A percentile compares a stretch with the other conserved stretches of the same genome.
These are phyloP conservation scores for Yarrowia alimentaria DNA, from an alignment of 805 yeast species.

Conservation along the genomic window DNA sequence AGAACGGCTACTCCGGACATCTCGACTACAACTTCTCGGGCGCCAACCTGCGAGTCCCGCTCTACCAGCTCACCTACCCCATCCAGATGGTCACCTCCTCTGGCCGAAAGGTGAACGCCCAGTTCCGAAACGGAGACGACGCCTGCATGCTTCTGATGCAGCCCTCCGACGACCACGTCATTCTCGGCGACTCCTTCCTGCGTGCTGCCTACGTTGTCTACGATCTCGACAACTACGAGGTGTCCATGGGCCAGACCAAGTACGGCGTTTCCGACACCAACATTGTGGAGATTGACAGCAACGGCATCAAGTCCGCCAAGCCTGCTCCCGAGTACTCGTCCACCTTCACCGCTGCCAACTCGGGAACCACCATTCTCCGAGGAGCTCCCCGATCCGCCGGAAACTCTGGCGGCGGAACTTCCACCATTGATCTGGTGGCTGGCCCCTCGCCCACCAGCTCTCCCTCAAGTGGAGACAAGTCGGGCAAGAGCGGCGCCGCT, in stretches of 20 bases:
- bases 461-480: neutral
- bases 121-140: conserved; percentile 32
- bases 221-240: conserved; percentile 56
- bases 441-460: conserved; percentile 6
- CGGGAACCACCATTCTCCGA: conserved; percentile 6
- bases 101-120: conserved; percentile 26
- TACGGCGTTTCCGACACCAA: conserved; percentile 35
- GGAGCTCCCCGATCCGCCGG: conserved; percentile 20
- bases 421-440: conserved; percentile 26
- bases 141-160: conserved; percentile 34
- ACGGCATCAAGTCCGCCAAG: conserved; percentile 38
- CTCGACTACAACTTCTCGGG: conserved; percentile 33
- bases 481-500: conserved; percentile 15
- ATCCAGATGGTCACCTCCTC: conserved; percentile 22
- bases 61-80: conserved; percentile 36
- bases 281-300: conserved; percentile 35
- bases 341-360: conserved; percentile 4
- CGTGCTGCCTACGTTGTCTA: conserved; percentile 65
- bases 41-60: conserved; percentile 33
- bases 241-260: conserved; percentile 55
- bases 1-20: conserved; percentile 16
- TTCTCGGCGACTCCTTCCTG: conserved; percentile 66
- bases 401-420: neutral
- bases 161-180: conserved; percentile 39
- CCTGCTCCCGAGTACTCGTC: conserved; percentile 32